Base-by-base conservation (phyloP, 1,284 basidiomycete genomes). In the Phlebopus sp. region DNA sequence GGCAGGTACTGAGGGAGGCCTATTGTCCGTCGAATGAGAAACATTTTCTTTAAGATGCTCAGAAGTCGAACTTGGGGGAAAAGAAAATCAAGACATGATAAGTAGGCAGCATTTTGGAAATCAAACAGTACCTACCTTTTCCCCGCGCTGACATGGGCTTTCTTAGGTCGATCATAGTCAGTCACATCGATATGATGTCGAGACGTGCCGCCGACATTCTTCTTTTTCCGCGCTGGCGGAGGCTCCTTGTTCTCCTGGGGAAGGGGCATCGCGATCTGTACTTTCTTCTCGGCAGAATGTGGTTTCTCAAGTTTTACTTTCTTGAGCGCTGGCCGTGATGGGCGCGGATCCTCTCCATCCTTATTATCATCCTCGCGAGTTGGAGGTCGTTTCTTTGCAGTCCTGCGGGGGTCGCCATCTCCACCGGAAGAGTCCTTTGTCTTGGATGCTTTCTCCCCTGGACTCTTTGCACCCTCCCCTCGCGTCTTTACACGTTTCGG, bases 21-120 rank as follows among this genome's bases (percentile, higher is more conserved):
- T 29, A 19, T 13, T 1, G n/a, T n/a, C n/a, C 8, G 13, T 40
- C 11, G 30, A 5, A 23, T 36, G 5, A 48, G 23, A 17, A 5
- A 47, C 43, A 39, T 64, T 64, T 18, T 67, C 62, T 40, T 68
- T 66, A 10, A 65, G 40, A 35, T 47, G 53, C 18, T 43, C 46
- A 14, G 62, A 66, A 0, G 53, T 57, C 4, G 46, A n/a, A 30
- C 25, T 4, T 36, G 18, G 23, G 15, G 7, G 36, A n/a, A n/a
- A n/a, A 1, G 14, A n/a, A 39, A 21, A 21, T 29, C 30, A 23
- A 46, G n/a, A 7, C n/a, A 19, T 15, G 31, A 11, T 18, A 36
- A 13, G n/a, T 15, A 2, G 19, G 27, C 5, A 10, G 8, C 21
- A n/a, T 13, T 15, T n/a, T n/a, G n/a, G 23, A 7, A 18, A 15